Base-by-base conservation (phyloP, 208 protist species). In the Crithidia brevicula region DNA sequence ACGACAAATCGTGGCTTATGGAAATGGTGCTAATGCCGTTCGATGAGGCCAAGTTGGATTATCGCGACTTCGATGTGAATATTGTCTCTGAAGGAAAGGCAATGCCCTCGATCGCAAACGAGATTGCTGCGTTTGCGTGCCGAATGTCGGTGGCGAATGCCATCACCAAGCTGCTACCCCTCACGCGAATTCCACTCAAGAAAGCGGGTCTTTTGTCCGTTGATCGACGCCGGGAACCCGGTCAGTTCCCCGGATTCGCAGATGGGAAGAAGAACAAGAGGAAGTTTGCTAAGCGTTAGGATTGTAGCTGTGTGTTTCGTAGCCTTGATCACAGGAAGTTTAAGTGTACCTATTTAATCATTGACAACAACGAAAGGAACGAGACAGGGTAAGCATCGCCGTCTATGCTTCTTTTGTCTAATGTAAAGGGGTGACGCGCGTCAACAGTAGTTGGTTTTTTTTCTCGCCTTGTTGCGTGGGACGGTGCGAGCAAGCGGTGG, bases 1-100 rank as follows among this genome's bases (percentile, higher is more conserved):
- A 94, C 60, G 80, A 93, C 52, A 94, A 96, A 69, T 83, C 91
- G 31, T 96, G 91, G 89, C 63, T 94, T 34, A 93, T 96, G 86
- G 91, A 96, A 72, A 92, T 94, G 86, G 75, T 94, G 28, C 63
- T 96, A 31, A 91, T 90, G 83, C 88, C 89, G 5, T 96, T 96
- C 75, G 91, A 96, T 51, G 91, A 96, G 63, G 91, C 88, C 4
- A 89, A 83, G 22, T 76, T 96, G 22, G 72, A 93, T 46, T 93
- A 86, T 43, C 81, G 77, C 52, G 91, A 96, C 51, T 96, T 96
- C 70, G 91, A 96, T 60, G 83, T 94, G 4, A 89, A 86, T 31
- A 83, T 96, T 53, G 72, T 94, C 25, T 85, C 83, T 6, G 88
- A 96, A 56, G 88, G 88, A 23, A 91, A 93, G 56, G 86, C 88